A percentile compares a stretch with the other conserved stretches of the same genome.
Evolutionary conservation across 768 basidiomycete genomes (phyloP).

Genomic region (Boletus eberwhitei): DNA sequence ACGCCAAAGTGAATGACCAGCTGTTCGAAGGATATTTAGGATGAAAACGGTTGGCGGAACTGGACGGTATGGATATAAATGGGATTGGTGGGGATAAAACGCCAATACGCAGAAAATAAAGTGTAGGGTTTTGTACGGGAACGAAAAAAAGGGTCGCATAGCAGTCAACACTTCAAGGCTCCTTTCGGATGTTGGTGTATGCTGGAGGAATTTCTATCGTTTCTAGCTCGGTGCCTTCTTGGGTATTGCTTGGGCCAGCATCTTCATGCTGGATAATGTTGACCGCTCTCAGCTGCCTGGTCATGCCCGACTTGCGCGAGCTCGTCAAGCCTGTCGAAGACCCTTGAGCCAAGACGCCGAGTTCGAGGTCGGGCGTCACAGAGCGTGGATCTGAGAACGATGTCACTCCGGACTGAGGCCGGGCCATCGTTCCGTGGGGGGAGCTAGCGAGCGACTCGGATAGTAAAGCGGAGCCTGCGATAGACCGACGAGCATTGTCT

Average conservation of each 20-base stretch:
- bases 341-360: constrained; percentile 13
- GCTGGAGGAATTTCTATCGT: constrained; percentile 83
- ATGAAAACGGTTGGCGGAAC: background rate
- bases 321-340: constrained; percentile 21
- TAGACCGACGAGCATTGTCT: constrained; percentile 21
- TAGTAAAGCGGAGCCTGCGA: constrained; percentile 17
- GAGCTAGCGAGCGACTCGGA: constrained; percentile 17
- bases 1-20: background rate
- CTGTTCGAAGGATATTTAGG: background rate
- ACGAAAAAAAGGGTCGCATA: background rate
- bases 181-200: constrained; percentile 58
- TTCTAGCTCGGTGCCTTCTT: constrained; percentile 48
- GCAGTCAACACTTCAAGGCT: background rate
- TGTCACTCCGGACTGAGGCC: constrained; percentile 27
- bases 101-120: background rate
- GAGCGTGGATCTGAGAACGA: constrained; percentile 39
- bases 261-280: constrained; percentile 87
- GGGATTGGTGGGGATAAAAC: constrained; percentile 1
- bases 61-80: background rate
- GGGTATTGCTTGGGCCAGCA: constrained; percentile 47
- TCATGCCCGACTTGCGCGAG: constrained; percentile 37
- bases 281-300: constrained; percentile 60
- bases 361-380: constrained; percentile 43
- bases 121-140: background rate
- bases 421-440: constrained; percentile 26